Percentiles rank a stretch among this genome's conserved stretches.
Conservation (phyloP, 169 alveolate species). For the Cryptosporidium ubiquitum region DNA sequence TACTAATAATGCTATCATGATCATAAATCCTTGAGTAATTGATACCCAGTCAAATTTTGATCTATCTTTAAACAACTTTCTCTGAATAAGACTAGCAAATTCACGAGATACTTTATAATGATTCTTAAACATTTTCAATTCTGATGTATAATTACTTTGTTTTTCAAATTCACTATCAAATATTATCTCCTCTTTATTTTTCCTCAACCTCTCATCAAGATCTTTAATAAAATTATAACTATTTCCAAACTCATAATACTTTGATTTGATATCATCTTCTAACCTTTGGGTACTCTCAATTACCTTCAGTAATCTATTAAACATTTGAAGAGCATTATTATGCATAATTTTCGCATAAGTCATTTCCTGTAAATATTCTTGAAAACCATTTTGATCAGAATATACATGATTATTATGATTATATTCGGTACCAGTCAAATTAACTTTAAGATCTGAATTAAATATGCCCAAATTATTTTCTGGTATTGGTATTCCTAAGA, state of each 20-base stretch:
- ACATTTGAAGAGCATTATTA: slow-evolving; percentile 62
- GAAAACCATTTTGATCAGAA: background rate
- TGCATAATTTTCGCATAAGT: slow-evolving; percentile 13
- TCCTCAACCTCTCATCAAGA: background rate
- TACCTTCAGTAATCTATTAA: background rate
- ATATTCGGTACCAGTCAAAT: background rate
- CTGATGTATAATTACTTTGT: too few relatives aligned
- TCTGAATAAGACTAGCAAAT: background rate
- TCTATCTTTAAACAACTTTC: background rate
- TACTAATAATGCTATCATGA: background rate
- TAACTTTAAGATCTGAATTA: background rate
- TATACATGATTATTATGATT: background rate
- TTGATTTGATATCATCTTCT: background rate
- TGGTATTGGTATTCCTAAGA: slow-evolving; percentile 52
- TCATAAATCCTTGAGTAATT: slow-evolving; percentile 3
- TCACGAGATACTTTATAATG: background rate
- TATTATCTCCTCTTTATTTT: background rate
- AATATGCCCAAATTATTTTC: slow-evolving; percentile 51
- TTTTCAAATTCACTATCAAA: background rate
- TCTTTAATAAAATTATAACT: background rate
- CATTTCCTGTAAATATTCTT: background rate
- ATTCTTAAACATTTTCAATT: background rate
- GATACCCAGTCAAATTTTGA: slow-evolving; percentile 25
- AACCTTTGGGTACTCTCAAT: background rate
- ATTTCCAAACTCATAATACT: background rate